Evolutionary conservation across 345 rosid genomes (phyloP).

Genomic region (Acer negundo): DNA sequence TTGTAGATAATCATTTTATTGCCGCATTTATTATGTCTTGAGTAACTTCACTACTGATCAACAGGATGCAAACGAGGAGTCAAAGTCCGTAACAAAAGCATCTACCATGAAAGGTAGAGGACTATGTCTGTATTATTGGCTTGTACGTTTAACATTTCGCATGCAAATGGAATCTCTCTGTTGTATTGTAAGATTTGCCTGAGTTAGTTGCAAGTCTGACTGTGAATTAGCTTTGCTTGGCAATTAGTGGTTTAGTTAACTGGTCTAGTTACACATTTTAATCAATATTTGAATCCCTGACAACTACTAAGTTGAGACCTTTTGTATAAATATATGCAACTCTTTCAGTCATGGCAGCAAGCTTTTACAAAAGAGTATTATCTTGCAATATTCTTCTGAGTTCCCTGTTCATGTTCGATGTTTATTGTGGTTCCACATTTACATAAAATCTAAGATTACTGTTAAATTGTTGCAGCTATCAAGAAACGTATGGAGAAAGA

Average conservation of each 20-base stretch:
- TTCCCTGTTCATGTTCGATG: not conserved
- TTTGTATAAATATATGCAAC: not conserved
- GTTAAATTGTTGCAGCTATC: conserved; percentile 50
- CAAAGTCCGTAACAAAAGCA: conserved; percentile 91
- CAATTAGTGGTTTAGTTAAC: not conserved
- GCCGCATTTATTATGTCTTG: not conserved
- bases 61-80: conserved; percentile 95
- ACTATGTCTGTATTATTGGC: not conserved
- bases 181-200: not conserved
- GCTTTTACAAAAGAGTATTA: conserved; percentile 1
- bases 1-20: not conserved
- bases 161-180: not conserved
- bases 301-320: not conserved
- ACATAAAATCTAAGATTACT: not conserved
- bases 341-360: not conserved
- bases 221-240: conserved; percentile 6
- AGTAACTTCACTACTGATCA: not conserved
- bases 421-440: not conserved
- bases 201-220: conserved; percentile 1
- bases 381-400: not conserved
- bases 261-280: not conserved
- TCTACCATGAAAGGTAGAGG: conserved; percentile 84
- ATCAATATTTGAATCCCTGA: not conserved
- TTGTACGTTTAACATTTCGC: not conserved
- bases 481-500: conserved; percentile 92